phyloP scores from a whole-genome alignment of 2,329 filamentous ascomycete genomes.

The Diaporthe batatas region DNA sequence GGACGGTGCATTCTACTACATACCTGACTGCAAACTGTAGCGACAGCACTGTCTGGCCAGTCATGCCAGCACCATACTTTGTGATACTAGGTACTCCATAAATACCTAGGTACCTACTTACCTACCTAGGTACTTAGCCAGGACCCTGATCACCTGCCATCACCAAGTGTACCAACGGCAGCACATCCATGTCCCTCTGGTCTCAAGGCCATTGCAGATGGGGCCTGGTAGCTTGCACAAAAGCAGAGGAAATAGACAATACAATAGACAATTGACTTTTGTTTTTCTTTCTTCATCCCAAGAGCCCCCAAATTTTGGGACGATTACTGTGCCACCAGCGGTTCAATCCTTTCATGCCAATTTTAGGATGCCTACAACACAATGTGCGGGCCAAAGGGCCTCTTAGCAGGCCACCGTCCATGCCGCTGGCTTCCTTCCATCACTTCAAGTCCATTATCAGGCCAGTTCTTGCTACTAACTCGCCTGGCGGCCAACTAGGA shows the following conservation, averaged over 20 bases:
- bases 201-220: not conserved
- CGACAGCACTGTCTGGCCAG: not conserved
- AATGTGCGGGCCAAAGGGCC: not conserved
- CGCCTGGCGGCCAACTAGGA: not conserved
- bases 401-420: not conserved
- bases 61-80: not conserved
- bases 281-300: no score
- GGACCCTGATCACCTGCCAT: no score
- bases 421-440: constrained; percentile 2
- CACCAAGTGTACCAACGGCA: not conserved
- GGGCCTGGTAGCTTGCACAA: not conserved
- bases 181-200: not conserved
- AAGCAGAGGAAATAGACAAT: not conserved
- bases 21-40: not conserved
- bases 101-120: not conserved
- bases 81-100: no score
- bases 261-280: not conserved
- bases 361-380: not conserved
- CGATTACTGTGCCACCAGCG: not conserved
- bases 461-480: not conserved
- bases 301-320: not conserved
- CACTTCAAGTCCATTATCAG: not conserved
- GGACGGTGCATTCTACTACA: not conserved
- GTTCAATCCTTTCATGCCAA: not conserved
- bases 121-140: no score